A percentile compares a stretch with the other conserved stretches of the same genome.
Conservation (phyloP, 305 asterid species). For the Fraxinus floribunda region DNA sequence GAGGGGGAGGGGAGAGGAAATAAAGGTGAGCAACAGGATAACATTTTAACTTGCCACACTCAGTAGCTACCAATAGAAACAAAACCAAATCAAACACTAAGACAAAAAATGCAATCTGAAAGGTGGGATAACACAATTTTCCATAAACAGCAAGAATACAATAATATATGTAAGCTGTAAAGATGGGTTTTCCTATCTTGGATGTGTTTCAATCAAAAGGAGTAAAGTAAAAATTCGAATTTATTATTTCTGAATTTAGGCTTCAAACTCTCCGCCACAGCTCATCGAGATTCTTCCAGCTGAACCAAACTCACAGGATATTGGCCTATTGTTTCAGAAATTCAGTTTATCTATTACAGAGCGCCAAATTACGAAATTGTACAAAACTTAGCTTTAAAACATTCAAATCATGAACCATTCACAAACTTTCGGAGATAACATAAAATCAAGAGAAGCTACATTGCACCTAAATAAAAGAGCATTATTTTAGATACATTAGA, state of each 20-base stretch:
- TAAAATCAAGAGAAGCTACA: not conserved
- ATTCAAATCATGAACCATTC: not conserved
- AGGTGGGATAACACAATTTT: not conserved
- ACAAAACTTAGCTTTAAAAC: not conserved
- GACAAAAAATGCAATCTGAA: not conserved
- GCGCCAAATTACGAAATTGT: not conserved
- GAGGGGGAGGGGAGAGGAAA: not conserved
- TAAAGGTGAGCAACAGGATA: conserved; percentile 2
- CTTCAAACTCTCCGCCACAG: not conserved
- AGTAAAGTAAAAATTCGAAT: not conserved
- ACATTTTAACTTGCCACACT: conserved; percentile 5
- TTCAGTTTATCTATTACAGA: not conserved
- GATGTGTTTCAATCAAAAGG: not conserved
- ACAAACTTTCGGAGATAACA: not conserved
- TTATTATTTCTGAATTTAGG: not conserved
- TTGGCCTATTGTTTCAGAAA: not conserved
- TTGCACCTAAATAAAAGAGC: not conserved
- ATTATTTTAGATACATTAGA: not conserved
- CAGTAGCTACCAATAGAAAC: conserved; percentile 14
- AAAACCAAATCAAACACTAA: not conserved
- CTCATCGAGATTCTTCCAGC: not conserved
- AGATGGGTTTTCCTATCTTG: conserved; percentile 1
- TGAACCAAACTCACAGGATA: not conserved
- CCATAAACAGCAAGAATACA: not conserved
- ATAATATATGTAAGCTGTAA: conserved; percentile 3